Percentiles rank a stretch among this genome's conserved stretches.
Evolutionary conservation across 495 filamentous ascomycete species (phyloP).

Genomic region (Poronia punctata): DNA sequence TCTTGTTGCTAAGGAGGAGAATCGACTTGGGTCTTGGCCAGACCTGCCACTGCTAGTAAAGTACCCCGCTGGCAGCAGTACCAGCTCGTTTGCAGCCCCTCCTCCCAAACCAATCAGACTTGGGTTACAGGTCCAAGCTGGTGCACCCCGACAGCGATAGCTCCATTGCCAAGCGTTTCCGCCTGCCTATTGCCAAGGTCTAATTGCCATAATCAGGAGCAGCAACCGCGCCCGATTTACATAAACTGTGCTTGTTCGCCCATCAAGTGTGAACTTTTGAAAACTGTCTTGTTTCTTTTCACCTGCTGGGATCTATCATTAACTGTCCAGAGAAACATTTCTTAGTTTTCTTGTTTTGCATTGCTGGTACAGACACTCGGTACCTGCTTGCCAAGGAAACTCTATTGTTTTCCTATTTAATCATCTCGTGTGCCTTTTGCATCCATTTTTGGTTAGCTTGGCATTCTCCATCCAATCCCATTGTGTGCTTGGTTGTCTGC

Average conservation of each 20-base stretch:
- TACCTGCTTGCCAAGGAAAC: too few species aligned
- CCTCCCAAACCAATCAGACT: constrained; percentile 16
- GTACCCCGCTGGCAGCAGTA: constrained; percentile 19
- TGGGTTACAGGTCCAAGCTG: constrained; percentile 15
- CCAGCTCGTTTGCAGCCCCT: constrained; percentile 18
- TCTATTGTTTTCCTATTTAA: too few species aligned
- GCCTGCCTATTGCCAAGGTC: constrained; percentile 39
- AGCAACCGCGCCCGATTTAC: constrained; percentile 36
- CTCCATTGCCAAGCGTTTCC: constrained; percentile 38
- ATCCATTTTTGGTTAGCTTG: too few species aligned
- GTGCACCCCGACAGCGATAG: constrained; percentile 20
- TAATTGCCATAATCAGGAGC: constrained; percentile 39
- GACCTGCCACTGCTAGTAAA: neutral
- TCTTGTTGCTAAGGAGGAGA: constrained; percentile 21
- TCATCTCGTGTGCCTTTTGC: too few species aligned
- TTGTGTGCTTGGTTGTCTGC: too few species aligned
- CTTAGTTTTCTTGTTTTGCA: too few species aligned
- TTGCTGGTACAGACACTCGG: too few species aligned
- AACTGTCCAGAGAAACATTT: too few species aligned
- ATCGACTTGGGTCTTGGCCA: constrained; percentile 15
- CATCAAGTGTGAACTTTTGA: too few species aligned
- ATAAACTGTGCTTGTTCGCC: constrained; percentile 31
- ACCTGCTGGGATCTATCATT: too few species aligned
- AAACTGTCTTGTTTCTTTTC: too few species aligned
- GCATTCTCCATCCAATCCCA: too few species aligned